A percentile compares a stretch with the other conserved stretches of the same genome.
These are phyloP conservation scores for Pterulicium gracile DNA, from an alignment of 1,284 basidiomycete species.

Conservation along the genomic window DNA sequence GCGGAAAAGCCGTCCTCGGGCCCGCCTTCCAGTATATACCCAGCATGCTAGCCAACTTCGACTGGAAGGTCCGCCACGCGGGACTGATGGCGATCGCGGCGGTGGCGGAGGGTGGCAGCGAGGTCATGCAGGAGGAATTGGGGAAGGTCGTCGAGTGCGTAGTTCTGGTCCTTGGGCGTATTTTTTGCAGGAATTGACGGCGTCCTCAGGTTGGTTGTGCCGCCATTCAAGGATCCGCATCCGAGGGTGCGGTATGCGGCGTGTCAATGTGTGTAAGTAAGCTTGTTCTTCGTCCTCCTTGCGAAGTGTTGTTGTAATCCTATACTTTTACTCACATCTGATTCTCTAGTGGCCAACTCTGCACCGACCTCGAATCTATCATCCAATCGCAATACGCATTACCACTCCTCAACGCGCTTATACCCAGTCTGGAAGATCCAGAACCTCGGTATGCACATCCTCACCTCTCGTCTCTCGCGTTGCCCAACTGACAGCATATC, in stretches of 20 bases:
- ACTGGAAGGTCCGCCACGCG: constrained; percentile 76
- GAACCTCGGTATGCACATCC: constrained; percentile 55
- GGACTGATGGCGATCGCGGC: constrained; percentile 74
- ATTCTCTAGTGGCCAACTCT: constrained; percentile 61
- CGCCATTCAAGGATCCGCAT: constrained; percentile 68
- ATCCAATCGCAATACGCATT: constrained; percentile 62
- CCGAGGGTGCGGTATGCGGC: constrained; percentile 78
- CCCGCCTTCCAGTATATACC: constrained; percentile 66
- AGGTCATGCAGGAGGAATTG: constrained; percentile 70
- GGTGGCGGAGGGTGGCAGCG: constrained; percentile 67
- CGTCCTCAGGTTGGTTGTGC: constrained; percentile 53
- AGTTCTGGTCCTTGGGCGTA: constrained; percentile 3
- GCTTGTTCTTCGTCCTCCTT: constrained; percentile 1
- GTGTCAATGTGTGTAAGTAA: constrained; percentile 74
- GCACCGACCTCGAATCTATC: constrained; percentile 77
- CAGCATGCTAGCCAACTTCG: constrained; percentile 64
- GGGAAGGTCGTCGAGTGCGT: constrained; percentile 63
- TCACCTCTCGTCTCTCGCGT: constrained; percentile 2
- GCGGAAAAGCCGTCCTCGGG: constrained; percentile 60
- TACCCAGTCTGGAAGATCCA: constrained; percentile 65
- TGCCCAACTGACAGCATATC: neutral
- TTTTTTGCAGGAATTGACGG: constrained; percentile 4
- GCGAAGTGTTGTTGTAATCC: too few species aligned
- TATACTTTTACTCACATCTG: too few species aligned
- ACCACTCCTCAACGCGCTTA: constrained; percentile 57